phyloP scores from a whole-genome alignment of 2,329 filamentous ascomycete species.

The Trichoderma sp. region DNA sequence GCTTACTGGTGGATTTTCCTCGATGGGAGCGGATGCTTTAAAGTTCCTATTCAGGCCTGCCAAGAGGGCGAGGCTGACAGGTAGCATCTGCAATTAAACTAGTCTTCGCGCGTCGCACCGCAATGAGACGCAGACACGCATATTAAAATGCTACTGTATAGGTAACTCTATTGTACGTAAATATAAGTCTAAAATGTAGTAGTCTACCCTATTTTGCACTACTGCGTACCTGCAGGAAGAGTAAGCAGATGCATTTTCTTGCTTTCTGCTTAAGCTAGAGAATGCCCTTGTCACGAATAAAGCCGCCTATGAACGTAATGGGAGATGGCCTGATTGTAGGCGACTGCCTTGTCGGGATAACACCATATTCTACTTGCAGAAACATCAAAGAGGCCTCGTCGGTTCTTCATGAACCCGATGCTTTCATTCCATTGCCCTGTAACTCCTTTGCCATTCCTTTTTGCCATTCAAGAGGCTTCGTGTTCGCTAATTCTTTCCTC shows the following conservation, averaged over 20 bases:
- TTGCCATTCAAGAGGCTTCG: background rate
- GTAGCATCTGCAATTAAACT: background rate
- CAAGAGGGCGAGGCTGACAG: background rate
- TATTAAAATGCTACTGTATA: background rate
- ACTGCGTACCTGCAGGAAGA: background rate
- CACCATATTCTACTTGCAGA: background rate
- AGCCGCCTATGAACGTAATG: background rate
- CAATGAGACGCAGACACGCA: background rate
- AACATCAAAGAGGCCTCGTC: background rate
- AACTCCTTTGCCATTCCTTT: background rate
- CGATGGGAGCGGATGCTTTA: background rate
- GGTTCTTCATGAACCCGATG: background rate
- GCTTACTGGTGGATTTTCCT: constrained; percentile 13
- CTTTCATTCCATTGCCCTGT: too few species aligned
- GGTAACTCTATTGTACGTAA: background rate
- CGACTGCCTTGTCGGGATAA: background rate
- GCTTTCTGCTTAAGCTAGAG: background rate
- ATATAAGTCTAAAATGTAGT: background rate
- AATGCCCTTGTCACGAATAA: background rate
- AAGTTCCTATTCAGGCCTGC: background rate
- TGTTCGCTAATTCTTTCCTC: background rate
- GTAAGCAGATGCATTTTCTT: background rate
- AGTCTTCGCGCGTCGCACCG: background rate
- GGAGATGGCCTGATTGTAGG: background rate
- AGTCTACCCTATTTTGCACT: background rate